Conservation (phyloP, 371 early-diverging fungal genomes). For the Amoeboaphelidium occidentale region DNA sequence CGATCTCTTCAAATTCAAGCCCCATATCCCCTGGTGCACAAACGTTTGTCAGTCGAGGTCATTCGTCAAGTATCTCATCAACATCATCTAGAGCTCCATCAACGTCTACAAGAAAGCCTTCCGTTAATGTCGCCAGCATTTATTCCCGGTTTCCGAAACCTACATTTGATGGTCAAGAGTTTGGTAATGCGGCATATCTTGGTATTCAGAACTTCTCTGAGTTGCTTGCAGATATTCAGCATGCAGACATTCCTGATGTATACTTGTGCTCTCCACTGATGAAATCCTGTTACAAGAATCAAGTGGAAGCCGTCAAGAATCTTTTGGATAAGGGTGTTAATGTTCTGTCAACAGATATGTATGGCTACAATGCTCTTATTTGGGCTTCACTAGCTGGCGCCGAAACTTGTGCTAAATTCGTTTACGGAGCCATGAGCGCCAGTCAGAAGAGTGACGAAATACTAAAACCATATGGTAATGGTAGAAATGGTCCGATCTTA, state of each 20-base stretch:
- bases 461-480: neutral
- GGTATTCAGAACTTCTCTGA: conserved; percentile 3
- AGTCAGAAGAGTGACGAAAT: neutral
- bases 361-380: conserved; percentile 13
- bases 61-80: no score
- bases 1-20: no score
- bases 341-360: conserved; percentile 6
- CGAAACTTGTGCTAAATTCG: conserved; percentile 8
- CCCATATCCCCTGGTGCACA: no score
- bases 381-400: conserved; percentile 13
- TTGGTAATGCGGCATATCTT: conserved; percentile 11
- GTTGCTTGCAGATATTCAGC: neutral
- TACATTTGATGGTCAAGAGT: neutral
- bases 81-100: no score
- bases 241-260: conserved; percentile 7
- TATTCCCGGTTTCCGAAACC: neutral
- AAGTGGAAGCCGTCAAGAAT: conserved; percentile 7
- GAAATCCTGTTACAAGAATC: conserved; percentile 17
- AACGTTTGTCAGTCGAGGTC: no score
- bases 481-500: neutral
- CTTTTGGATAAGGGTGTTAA: conserved; percentile 3
- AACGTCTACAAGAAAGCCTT: neutral
- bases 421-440: conserved; percentile 1
- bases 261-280: conserved; percentile 14
- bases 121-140: neutral